Evolutionary conservation across 306 rosid genomes (phyloP), one percentile per base, ranked within the genome.

Genomic region (Astragalus membranaceus): DNA sequence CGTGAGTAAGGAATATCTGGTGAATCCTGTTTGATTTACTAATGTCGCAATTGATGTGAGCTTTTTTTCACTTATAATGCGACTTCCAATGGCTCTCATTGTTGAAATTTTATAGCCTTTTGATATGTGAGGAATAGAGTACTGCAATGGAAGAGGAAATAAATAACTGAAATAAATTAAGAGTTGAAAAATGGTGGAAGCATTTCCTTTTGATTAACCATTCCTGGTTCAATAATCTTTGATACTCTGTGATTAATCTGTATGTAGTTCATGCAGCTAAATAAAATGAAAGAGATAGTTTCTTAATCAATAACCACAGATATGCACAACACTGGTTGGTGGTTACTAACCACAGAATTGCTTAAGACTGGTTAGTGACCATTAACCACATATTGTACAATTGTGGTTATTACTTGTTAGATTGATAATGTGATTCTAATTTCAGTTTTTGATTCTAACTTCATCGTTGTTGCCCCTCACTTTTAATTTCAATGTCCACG

Each of bases 231-330:
- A 48, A 10, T 74, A 41, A 10, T 63, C 47, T 69, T 52, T 32
- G 9, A 48, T 37, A 26, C 50, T 16, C 35, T 6, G 30, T 56
- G 29, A 54, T 39, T 67, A 44, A 33, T 74, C 8, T 67, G 17
- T 44, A 6, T 72, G 33, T 71, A 47, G 33, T 26, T 26, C 52
- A 64, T 80, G 84, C 87, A 94, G 98, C 62, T 90, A 42, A 68
- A 83, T 77, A 82, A 54, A 67, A 70, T 94, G 5, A 84, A 78
- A 72, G 46, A 71, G 78, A 71, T 3, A 12, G 92, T 94, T 75
- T 85, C 89, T n/a, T n/a, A n/a, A n/a, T n/a, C n/a, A n/a, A n/a
- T n/a, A n/a, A n/a, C n/a, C n/a, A n/a, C n/a, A n/a, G n/a, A n/a
- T n/a, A n/a, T n/a, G n/a, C n/a, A n/a, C n/a, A n/a, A n/a, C n/a